These are phyloP conservation scores for Grammothele lineata DNA, from an alignment of 768 basidiomycete genomes.

Conservation along the genomic window DNA sequence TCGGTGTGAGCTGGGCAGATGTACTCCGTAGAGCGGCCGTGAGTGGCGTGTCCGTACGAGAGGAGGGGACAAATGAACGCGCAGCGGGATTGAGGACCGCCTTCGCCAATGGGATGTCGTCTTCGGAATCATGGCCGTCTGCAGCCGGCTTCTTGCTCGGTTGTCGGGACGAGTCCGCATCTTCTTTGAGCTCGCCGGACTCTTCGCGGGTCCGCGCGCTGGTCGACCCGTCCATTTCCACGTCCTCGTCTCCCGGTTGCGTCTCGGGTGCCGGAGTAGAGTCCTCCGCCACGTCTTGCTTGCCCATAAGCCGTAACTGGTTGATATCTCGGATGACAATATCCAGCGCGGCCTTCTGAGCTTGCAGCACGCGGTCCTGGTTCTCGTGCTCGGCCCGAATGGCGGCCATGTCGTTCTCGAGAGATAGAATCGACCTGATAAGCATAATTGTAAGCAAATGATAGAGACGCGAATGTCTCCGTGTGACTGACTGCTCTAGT, in stretches of 20 bases:
- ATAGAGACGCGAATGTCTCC: too few species aligned
- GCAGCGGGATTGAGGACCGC: constrained; percentile 29
- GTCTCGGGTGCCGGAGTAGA: constrained; percentile 47
- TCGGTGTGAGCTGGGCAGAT: constrained; percentile 15
- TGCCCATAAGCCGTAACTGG: constrained; percentile 62
- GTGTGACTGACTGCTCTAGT: constrained; percentile 63
- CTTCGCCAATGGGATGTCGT: constrained; percentile 28
- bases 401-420: constrained; percentile 77
- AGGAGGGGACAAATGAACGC: constrained; percentile 29
- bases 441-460: not conserved
- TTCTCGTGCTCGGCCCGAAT: constrained; percentile 73
- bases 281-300: constrained; percentile 46
- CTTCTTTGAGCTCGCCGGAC: constrained; percentile 21
- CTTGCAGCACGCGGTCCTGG: constrained; percentile 60
- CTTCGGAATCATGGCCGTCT: constrained; percentile 41
- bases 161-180: constrained; percentile 11
- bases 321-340: constrained; percentile 58
- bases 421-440: constrained; percentile 55
- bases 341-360: constrained; percentile 67
- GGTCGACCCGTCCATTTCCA: constrained; percentile 19
- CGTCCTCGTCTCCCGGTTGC: constrained; percentile 21
- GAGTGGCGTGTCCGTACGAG: constrained; percentile 26
- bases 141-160: constrained; percentile 36
- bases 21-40: constrained; percentile 3
- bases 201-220: constrained; percentile 18